Conservation (phyloP, 257 asterid genomes). For the Salvia hispanica region DNA sequence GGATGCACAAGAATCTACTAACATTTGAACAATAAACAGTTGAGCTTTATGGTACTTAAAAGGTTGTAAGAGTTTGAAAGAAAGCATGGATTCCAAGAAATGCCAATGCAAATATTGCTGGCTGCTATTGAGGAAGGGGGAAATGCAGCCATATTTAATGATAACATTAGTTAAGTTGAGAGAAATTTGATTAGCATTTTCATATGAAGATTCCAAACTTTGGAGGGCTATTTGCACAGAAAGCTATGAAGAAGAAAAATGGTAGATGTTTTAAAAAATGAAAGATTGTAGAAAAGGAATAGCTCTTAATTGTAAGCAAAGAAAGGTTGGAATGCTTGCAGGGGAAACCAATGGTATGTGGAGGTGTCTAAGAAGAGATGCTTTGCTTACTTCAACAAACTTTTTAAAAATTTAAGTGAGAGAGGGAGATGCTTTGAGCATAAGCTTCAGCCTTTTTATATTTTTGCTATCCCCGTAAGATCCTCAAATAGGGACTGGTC, state of each 20-base stretch:
- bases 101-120: conserved; percentile 16
- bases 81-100: conserved; percentile 18
- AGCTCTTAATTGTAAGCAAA: conserved; percentile 80
- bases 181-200: conserved; percentile 39
- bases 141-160: conserved; percentile 29
- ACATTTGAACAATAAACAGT: too few relatives aligned
- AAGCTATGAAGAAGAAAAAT: conserved; percentile 26
- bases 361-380: conserved; percentile 54
- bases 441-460: conserved; percentile 52
- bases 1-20: conserved; percentile 9
- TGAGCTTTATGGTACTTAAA: not conserved
- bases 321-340: conserved; percentile 64
- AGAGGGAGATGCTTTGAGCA: conserved; percentile 51
- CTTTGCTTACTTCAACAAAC: conserved; percentile 64
- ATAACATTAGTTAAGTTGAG: conserved; percentile 11
- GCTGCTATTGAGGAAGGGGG: conserved; percentile 22
- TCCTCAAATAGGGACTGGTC: conserved; percentile 38
- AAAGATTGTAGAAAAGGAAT: conserved; percentile 39
- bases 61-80: conserved; percentile 21
- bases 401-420: not conserved
- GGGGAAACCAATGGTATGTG: conserved; percentile 53
- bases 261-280: conserved; percentile 16
- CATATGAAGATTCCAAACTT: conserved; percentile 59
- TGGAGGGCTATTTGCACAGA: conserved; percentile 43
- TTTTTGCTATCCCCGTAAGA: conserved; percentile 53